phyloP scores from a whole-genome alignment of 257 asterid species.

The Solanum appendiculatum region DNA sequence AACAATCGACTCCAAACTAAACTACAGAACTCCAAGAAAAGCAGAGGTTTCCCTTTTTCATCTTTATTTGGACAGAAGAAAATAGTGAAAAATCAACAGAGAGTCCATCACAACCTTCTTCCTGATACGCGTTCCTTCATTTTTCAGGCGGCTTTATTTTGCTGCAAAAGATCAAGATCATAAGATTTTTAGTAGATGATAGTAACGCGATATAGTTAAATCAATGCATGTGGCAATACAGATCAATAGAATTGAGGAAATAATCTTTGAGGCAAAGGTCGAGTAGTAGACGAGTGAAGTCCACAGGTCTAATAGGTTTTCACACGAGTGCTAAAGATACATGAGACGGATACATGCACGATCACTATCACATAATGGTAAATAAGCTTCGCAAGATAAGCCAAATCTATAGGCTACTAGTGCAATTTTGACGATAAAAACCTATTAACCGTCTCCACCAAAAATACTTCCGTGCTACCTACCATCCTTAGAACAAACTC shows the following conservation, averaged over 20 bases:
- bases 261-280: background rate
- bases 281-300: background rate
- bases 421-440: background rate
- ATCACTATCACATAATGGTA: background rate
- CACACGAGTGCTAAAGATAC: background rate
- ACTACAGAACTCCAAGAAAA: conserved; percentile 20
- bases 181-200: background rate
- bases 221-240: background rate
- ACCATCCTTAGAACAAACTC: background rate
- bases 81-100: conserved; percentile 24
- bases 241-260: background rate
- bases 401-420: background rate
- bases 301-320: background rate
- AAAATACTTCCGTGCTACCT: background rate
- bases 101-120: background rate
- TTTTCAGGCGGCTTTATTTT: conserved; percentile 59
- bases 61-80: conserved; percentile 2
- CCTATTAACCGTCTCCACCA: background rate
- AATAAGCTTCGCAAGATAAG: background rate
- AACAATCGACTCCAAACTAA: conserved; percentile 27
- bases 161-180: conserved; percentile 31
- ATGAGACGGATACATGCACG: background rate
- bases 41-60: conserved; percentile 10
- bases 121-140: conserved; percentile 14
- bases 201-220: background rate